Evolutionary conservation across 169 alveolate genomes (phyloP).

Genomic region (Babesia divergens): DNA sequence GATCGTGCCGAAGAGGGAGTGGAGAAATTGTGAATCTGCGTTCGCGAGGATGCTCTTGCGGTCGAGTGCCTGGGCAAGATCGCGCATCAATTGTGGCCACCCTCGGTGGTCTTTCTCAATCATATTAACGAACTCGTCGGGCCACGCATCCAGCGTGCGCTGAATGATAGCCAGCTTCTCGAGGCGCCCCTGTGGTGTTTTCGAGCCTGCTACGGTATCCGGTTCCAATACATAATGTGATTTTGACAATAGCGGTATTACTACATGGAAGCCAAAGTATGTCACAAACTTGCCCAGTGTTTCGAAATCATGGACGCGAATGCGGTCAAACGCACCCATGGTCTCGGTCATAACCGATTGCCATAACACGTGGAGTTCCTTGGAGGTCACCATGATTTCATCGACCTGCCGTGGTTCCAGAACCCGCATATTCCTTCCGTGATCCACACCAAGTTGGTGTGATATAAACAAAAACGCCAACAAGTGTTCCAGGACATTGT

Average conservation of each 20-base stretch:
- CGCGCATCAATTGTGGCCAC: constrained; percentile 6
- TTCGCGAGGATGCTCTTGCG: background rate
- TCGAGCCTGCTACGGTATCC: background rate
- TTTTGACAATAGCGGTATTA: constrained; percentile 12
- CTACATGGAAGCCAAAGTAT: constrained; percentile 21
- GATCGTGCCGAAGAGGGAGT: constrained; percentile 6
- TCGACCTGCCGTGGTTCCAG: constrained; percentile 11
- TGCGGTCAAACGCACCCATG: constrained; percentile 11
- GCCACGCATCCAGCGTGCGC: constrained; percentile 18
- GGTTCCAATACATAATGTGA: background rate
- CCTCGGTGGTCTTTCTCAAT: background rate
- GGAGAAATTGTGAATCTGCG: constrained; percentile 18
- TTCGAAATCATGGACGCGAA: constrained; percentile 9
- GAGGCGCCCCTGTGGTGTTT: background rate
- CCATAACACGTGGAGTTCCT: constrained; percentile 16
- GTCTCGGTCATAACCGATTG: constrained; percentile 3
- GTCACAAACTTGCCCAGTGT: constrained; percentile 2
- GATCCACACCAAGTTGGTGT: background rate
- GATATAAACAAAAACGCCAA: background rate
- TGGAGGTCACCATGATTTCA: background rate
- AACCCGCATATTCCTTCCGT: background rate
- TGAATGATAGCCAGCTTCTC: constrained; percentile 1
- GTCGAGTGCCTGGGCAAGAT: background rate
- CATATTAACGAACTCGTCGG: background rate
- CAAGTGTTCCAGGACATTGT: constrained; percentile 4